Conservation (phyloP, 73 alveolate species). For the Stentor coeruleus region DNA sequence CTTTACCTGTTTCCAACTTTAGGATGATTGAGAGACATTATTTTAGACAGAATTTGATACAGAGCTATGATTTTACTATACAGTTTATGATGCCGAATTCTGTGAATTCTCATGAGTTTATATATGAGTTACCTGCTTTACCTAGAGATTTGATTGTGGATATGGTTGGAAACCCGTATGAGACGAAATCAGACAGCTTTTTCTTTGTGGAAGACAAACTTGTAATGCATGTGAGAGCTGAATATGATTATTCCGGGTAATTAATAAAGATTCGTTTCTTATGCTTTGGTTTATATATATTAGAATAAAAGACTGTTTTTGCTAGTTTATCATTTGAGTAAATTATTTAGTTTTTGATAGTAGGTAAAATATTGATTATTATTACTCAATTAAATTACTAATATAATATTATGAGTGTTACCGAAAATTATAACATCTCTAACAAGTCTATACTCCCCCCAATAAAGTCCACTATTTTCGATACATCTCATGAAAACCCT, state of each 20-base stretch:
- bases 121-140: slow-evolving; percentile 78
- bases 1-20: slow-evolving; percentile 72
- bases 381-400: too few relatives aligned
- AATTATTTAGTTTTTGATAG: too few relatives aligned
- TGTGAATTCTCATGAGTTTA: slow-evolving; percentile 83
- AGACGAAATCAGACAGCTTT: slow-evolving; percentile 81
- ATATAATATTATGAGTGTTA: too few relatives aligned
- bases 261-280: too few relatives aligned
- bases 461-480: slow-evolving; percentile 2
- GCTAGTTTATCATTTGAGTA: too few relatives aligned
- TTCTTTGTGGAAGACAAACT: slow-evolving; percentile 82
- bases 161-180: slow-evolving; percentile 79
- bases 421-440: too few relatives aligned
- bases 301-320: too few relatives aligned
- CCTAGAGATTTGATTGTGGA: slow-evolving; percentile 67
- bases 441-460: background rate
- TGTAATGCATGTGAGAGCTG: slow-evolving; percentile 86
- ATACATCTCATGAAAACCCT: slow-evolving; percentile 24
- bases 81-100: slow-evolving; percentile 88
- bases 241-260: slow-evolving; percentile 72
- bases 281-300: too few relatives aligned
- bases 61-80: slow-evolving; percentile 80
- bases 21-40: slow-evolving; percentile 80
- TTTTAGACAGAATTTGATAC: slow-evolving; percentile 63
- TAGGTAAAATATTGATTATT: too few relatives aligned